Base-by-base conservation (phyloP, 139 green algal genomes). In the Diplosphaera chodatii region DNA sequence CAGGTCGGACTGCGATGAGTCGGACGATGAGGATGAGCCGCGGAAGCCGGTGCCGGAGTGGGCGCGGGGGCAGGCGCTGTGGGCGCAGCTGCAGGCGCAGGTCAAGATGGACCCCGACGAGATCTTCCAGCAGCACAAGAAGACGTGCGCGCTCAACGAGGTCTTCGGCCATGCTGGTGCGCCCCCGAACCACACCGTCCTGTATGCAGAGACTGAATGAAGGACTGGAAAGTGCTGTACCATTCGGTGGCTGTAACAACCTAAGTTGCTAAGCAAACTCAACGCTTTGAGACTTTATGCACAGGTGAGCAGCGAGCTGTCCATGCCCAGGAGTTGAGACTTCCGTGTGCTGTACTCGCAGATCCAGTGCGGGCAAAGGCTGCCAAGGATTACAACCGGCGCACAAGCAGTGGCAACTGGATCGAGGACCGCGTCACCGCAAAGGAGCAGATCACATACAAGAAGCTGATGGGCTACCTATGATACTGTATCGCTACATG, bases 31-130 rank as follows among this genome's bases (percentile, higher is more conserved):
- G 41, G 76, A 86, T 55, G 40, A 78, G 37, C 73, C 70, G 25
- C 77, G 73, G 55, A 95, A 95, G 81, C 80, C 81, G 28, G 69
- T 95, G 32, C 89, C 89, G 0, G 84, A 88, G 2, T 95, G 89
- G 89, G 89, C 88, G 1, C 55, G 73, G 2, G 71, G 71, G 22
- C 67, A 70, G 2, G 40, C 40, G 28, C 77, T 94, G 69, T 23
- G 69, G 15, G 59, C 72, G 64, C 77, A 83, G 62, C 78, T 95
- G 30, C 28, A 48, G 21, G 40, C 40, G 27, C 88, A 91, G 79
- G 66, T 72, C n/a, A 66, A 69, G 5, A 62, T 84, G 40, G 85
- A 95, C 74, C 83, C 88, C 1, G 88, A 94, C 72, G 80, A 82
- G 48, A 81, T 94, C 34, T 94, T 94, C 64, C 64, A 81, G 64